phyloP scores from a whole-genome alignment of 2,329 filamentous ascomycete genomes.

The Colletotrichum sojae region DNA sequence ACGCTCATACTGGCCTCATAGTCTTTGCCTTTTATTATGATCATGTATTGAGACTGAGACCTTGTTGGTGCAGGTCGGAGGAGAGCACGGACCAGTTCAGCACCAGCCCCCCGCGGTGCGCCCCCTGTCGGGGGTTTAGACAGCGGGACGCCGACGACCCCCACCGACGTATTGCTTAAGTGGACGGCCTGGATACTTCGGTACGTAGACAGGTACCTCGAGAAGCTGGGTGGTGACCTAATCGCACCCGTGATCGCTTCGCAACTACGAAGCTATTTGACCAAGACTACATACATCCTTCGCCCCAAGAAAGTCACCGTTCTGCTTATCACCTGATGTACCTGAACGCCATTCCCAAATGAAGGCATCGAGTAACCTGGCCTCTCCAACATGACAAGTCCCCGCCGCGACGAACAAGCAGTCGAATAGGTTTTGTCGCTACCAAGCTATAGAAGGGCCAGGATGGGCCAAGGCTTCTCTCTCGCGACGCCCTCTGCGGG shows the following conservation, averaged over 20 bases:
- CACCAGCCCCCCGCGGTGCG: conserved; percentile 13
- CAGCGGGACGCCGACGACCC: conserved; percentile 24
- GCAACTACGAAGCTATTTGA: neutral
- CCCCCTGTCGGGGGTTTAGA: conserved; percentile 27
- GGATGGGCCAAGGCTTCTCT: conserved; percentile 97
- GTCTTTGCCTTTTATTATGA: too few relatives aligned
- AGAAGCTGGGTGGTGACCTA: conserved; percentile 32
- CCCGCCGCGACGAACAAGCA: conserved; percentile 20
- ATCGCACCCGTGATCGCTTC: conserved; percentile 37
- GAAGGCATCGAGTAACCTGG: neutral
- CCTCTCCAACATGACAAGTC: conserved; percentile 33
- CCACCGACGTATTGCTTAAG: conserved; percentile 33
- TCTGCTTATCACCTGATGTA: too few relatives aligned
- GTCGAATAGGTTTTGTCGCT: conserved; percentile 33
- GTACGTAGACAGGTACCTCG: conserved; percentile 5
- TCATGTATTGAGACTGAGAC: too few relatives aligned
- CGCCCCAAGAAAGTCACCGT: too few relatives aligned
- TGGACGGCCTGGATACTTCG: conserved; percentile 20
- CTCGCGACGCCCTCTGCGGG: conserved; percentile 92
- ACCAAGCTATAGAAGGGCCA: conserved; percentile 40
- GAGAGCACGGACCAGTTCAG: conserved; percentile 21
- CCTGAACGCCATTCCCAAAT: conserved; percentile 1
- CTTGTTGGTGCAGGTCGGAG: neutral
- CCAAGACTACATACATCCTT: neutral
- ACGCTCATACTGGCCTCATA: too few relatives aligned